A percentile compares a stretch with the other conserved stretches of the same genome.
These are phyloP conservation scores for Hyphopichia homilentoma DNA, from an alignment of 805 yeast genomes.

Conservation along the genomic window DNA sequence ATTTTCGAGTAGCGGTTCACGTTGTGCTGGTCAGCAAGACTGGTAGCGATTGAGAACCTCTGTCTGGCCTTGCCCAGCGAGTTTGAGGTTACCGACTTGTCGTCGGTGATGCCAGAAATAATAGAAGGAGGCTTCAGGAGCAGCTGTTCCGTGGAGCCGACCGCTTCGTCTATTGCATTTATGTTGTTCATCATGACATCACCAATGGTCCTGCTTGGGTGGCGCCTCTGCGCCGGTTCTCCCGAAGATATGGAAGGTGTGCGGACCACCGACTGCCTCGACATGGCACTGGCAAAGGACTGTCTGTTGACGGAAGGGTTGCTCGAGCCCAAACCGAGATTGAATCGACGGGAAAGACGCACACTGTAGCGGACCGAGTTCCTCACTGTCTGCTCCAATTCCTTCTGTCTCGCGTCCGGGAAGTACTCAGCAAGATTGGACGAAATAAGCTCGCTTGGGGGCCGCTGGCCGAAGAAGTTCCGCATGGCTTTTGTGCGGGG, in stretches of 20 bases:
- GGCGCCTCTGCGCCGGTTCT: constrained; percentile 10
- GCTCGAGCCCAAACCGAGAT: constrained; percentile 10
- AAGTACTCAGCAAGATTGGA: constrained; percentile 86
- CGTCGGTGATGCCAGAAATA: constrained; percentile 9
- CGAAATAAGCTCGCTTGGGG: constrained; percentile 89
- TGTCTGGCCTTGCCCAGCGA: constrained; percentile 8
- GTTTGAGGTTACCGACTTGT: neutral
- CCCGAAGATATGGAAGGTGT: constrained; percentile 19
- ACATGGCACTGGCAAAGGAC: constrained; percentile 13
- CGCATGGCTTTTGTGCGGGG: constrained; percentile 23
- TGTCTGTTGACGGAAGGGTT: constrained; percentile 12
- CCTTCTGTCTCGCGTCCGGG: constrained; percentile 73
- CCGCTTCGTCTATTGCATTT: constrained; percentile 51
- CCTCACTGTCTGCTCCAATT: constrained; percentile 73
- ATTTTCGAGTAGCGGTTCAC: constrained; percentile 42
- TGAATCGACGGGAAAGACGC: constrained; percentile 46
- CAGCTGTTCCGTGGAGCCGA: constrained; percentile 21
- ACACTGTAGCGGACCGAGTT: constrained; percentile 81
- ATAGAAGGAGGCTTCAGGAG: constrained; percentile 24
- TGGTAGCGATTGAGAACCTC: constrained; percentile 25
- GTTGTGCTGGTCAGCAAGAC: constrained; percentile 17
- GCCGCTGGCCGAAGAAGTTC: constrained; percentile 79
- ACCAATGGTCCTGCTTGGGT: constrained; percentile 51
- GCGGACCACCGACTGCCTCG: constrained; percentile 10
- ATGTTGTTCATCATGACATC: constrained; percentile 57